Evolutionary conservation across 495 filamentous ascomycete genomes (phyloP).

Genomic region (Lasiosphaeria ovina): DNA sequence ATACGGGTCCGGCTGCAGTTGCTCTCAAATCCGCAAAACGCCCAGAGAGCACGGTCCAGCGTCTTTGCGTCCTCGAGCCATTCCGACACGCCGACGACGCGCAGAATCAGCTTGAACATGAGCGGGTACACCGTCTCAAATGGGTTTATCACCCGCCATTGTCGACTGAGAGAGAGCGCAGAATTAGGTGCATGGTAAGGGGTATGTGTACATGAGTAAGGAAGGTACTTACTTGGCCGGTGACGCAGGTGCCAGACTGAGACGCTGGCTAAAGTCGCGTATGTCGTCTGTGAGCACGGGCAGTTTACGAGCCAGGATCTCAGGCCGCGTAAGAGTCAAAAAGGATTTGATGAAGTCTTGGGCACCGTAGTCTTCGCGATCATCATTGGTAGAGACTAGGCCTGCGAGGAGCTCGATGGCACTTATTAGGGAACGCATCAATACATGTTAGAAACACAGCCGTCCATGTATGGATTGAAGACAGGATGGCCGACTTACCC

Average conservation of each 20-base stretch:
- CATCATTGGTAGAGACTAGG: neutral
- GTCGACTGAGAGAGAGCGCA: conserved; percentile 25
- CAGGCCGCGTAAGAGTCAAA: neutral
- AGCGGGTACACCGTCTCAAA: conserved; percentile 40
- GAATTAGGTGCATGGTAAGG: conserved; percentile 12
- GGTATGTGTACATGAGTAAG: conserved; percentile 29
- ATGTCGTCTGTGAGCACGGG: neutral
- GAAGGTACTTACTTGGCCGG: neutral
- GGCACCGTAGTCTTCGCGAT: neutral
- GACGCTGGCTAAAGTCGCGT: neutral
- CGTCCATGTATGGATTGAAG: neutral
- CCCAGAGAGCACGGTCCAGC: conserved; percentile 31
- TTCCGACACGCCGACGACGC: conserved; percentile 41
- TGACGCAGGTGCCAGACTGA: neutral
- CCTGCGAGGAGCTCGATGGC: neutral
- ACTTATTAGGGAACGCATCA: neutral
- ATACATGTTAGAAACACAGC: neutral
- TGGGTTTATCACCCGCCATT: conserved; percentile 38
- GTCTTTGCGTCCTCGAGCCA: conserved; percentile 39
- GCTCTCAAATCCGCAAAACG: conserved; percentile 37
- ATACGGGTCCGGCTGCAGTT: conserved; percentile 30
- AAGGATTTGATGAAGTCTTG: neutral
- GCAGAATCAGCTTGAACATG: conserved; percentile 41
- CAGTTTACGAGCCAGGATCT: neutral
- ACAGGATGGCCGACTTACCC: conserved; percentile 28